Evolutionary conservation across 2,329 filamentous ascomycete species (phyloP).

Genomic region (Venturia oleaginea): DNA sequence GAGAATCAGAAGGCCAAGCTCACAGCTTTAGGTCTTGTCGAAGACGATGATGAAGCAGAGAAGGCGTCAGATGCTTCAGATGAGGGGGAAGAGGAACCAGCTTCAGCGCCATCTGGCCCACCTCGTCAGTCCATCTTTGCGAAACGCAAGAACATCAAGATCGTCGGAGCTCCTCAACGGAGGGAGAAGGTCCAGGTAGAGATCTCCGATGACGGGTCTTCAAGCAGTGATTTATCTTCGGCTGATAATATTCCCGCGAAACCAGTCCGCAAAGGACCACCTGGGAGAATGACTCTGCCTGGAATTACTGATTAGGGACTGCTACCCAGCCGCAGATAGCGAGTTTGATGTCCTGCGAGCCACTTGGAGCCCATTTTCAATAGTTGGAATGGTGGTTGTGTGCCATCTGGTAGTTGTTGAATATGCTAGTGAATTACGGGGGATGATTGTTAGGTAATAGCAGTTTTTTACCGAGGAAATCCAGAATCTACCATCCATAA

Average conservation of each 20-base stretch:
- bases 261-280: not conserved
- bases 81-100: conserved; percentile 19
- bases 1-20: conserved; percentile 28
- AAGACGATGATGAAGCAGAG: conserved; percentile 20
- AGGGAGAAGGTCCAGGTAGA: not conserved
- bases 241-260: not conserved
- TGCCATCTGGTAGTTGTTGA: not conserved
- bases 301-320: not conserved
- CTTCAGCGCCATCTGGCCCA: not conserved
- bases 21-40: conserved; percentile 19
- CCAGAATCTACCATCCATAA: not conserved
- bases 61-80: conserved; percentile 19
- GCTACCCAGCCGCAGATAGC: not conserved
- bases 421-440: not conserved
- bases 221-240: not conserved
- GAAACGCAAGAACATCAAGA: conserved; percentile 29
- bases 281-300: conserved; percentile 5
- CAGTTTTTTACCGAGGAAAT: not conserved
- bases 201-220: conserved; percentile 7
- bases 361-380: not conserved
- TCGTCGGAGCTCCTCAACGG: conserved; percentile 17
- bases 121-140: conserved; percentile 22
- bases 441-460: not conserved
- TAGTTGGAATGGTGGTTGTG: not conserved
- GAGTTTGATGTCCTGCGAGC: not conserved